Base-by-base conservation (phyloP, 2,329 filamentous ascomycete species). In the Calycina herbarum region DNA sequence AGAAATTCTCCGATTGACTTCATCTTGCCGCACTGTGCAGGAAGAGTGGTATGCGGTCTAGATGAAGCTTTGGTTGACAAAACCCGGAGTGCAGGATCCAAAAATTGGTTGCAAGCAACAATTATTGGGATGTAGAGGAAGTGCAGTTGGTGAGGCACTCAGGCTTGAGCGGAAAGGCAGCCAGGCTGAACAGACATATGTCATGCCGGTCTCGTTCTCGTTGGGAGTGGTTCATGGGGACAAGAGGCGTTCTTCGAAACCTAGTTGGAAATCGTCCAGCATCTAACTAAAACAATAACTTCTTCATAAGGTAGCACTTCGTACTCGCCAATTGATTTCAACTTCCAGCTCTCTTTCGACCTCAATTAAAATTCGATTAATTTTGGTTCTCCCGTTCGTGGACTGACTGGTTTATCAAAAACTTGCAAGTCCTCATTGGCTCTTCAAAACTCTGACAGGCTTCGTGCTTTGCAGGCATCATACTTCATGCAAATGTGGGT, bases 1-100 rank as follows among this genome's bases (percentile, higher is more conserved):
- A 61, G 65, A 45, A 71, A 73, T 73, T 72, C 71, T 72, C 72
- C 71, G 71, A 71, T 71, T 70, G 70, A 66, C 64, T 70, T 70
- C 66, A 61, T 62, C 42, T 61, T 70, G 64, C 66, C 68, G 70
- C 67, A 64, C 63, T 61, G 48, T 66, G 68, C 63, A 66, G 63
- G 66, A 63, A 45, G 61, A 64, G 65, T 65, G 27, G 64, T 67
- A 68, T 70, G 69, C 64, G 64, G 58, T 64, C 64, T 69, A 59
- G 66, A 65, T 51, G 63, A 70, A 70, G 69, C 68, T 70, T 69
- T 66, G 59, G 64, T 65, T 69, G 64, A 66, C 66, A 69, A 69
- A 63, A 67, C 64, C 69, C 64, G 66, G 71, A 73, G 70, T 72
- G 71, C 71, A 73, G 70, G 48, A 67, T 45, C 54, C 40, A 60